These are phyloP conservation scores for Pseudisothecium myosuroides DNA, from an alignment of 225 moss, liverwort and hornwort genomes.

Conservation along the genomic window DNA sequence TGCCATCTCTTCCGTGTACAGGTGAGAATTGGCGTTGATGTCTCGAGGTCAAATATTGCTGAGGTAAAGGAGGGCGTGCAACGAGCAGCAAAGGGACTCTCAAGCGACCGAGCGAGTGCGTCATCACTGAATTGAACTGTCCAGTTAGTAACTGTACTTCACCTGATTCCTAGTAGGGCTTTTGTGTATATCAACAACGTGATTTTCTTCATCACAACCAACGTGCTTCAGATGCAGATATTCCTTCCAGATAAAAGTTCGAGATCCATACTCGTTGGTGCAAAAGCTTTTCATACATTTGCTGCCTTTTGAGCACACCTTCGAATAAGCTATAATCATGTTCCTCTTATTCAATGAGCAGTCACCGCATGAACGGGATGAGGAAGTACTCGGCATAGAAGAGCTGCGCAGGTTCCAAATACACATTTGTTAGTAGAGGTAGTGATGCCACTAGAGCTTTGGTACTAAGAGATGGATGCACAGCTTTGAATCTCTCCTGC, in stretches of 20 bases:
- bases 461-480: neutral
- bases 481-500: neutral
- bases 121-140: conserved; percentile 11
- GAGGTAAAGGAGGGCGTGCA: conserved; percentile 26
- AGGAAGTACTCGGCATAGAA: conserved; percentile 75
- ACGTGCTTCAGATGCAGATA: neutral
- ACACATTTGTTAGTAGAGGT: neutral
- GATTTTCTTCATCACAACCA: neutral
- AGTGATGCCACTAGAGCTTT: neutral
- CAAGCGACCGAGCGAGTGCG: conserved; percentile 13
- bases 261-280: neutral
- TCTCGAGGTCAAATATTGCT: neutral
- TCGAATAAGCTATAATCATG: neutral
- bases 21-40: conserved; percentile 19
- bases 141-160: neutral
- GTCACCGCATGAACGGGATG: conserved; percentile 68
- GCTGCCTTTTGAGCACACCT: neutral
- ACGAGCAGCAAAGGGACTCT: conserved; percentile 29
- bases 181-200: neutral
- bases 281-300: neutral
- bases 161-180: neutral
- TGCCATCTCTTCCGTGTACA: conserved; percentile 1
- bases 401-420: conserved; percentile 32
- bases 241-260: neutral
- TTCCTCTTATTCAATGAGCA: neutral